Percentiles rank a stretch among this genome's conserved stretches.
These are phyloP conservation scores for Ophiosphaerella narmari DNA, from an alignment of 2,329 filamentous ascomycete genomes.

Conservation along the genomic window DNA sequence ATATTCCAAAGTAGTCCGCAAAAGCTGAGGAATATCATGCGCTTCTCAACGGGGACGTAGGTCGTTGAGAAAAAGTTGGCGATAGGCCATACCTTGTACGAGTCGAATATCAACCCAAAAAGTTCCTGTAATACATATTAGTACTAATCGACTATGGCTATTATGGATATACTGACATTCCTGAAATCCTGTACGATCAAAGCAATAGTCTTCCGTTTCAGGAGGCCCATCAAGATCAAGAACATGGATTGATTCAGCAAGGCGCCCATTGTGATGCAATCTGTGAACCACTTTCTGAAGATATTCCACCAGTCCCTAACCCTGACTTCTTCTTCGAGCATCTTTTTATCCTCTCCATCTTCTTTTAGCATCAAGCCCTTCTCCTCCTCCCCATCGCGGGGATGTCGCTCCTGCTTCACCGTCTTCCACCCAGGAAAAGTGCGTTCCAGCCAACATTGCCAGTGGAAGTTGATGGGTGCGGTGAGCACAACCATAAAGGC, in stretches of 20 bases:
- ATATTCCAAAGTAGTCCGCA: conserved; percentile 76
- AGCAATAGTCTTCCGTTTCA: conserved; percentile 42
- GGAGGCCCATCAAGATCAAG: conserved; percentile 63
- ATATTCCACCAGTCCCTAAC: conserved; percentile 61
- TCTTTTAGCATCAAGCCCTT: conserved; percentile 33
- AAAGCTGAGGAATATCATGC: conserved; percentile 72
- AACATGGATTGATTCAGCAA: conserved; percentile 68
- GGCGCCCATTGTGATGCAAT: conserved; percentile 69
- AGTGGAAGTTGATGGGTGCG: conserved; percentile 81
- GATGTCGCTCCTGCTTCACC: conserved; percentile 21
- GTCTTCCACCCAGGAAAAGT: conserved; percentile 66
- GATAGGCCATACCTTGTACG: conserved; percentile 73
- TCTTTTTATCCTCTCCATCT: conserved; percentile 32
- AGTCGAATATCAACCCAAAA: conserved; percentile 56
- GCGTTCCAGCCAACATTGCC: conserved; percentile 80
- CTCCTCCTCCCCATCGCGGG: conserved; percentile 30
- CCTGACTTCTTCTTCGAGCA: conserved; percentile 33
- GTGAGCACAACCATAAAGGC: conserved; percentile 69
- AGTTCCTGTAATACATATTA: conserved; percentile 28
- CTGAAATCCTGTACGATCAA: conserved; percentile 40
- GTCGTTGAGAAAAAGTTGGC: conserved; percentile 74
- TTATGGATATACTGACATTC: conserved; percentile 45
- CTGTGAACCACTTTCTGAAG: conserved; percentile 66
- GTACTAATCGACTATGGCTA: background rate
- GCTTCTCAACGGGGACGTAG: conserved; percentile 68